Base-by-base conservation (phyloP, 371 early-diverging fungal species). In the Mucor plumbeus region DNA sequence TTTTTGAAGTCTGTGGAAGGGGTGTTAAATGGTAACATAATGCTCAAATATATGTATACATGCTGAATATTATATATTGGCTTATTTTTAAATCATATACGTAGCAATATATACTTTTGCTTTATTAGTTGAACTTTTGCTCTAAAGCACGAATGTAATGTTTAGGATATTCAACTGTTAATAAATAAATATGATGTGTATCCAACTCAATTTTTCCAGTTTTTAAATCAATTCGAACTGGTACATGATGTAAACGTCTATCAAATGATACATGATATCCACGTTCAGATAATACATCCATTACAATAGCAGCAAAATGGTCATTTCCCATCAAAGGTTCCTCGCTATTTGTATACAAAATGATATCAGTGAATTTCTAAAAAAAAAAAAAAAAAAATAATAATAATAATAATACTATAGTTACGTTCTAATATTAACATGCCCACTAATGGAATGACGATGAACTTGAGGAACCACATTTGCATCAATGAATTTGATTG, bases 281-380 rank as follows among this genome's bases (percentile, higher is more conserved):
- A 56, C 90, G 84, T 53, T 89, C 90, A 5, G 89, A 88, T 35
- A 89, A 70, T 13, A 89, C 87, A 67, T 88, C 89, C 78, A 89
- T 88, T 15, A 88, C 82, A 47, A 89, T 87, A 54, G 84, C 81
- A 1, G 84, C 88, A 61, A 88, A 80, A 62, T 84, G 81, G 21
- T 75, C 74, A 48, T 88, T 76, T 0, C 79, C 74, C 38, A 89
- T 61, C 44, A 73, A 58, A 14, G 78, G 71, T 44, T 86, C 80
- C n/a, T 85, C 81, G 10, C 88, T 88, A 68, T 26, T 11, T 15
- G 17, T 44, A 44, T 44, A 17, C 44, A n/a, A 8, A 15, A 5
- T 17, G n/a, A 7, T 8, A 17, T 15, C 15, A 44, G n/a, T 15
- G n/a, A n/a, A 1, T 7, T 6, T 1, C n/a, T 8, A 44, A n/a